Conservation (phyloP, 2,329 filamentous ascomycete genomes). For the Stagonosporopsis rhizophila region DNA sequence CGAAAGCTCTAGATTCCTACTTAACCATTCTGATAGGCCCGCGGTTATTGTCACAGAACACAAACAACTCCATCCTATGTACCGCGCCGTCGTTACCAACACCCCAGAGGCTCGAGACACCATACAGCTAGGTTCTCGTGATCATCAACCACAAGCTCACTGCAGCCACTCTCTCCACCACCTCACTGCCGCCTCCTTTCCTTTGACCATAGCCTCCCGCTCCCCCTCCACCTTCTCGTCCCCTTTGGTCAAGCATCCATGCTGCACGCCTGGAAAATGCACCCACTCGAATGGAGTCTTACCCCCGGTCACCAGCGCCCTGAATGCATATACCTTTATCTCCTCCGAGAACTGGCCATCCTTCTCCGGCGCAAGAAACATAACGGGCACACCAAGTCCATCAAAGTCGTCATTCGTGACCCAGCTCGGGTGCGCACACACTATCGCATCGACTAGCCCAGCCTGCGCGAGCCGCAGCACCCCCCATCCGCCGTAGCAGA, state of each 20-base stretch:
- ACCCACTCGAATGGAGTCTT: conserved; percentile 29
- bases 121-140: background rate
- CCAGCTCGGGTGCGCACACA: conserved; percentile 30
- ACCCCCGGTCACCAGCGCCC: conserved; percentile 26
- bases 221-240: conserved; percentile 24
- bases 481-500: conserved; percentile 54
- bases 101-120: no score
- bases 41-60: background rate
- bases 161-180: conserved; percentile 23
- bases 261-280: conserved; percentile 33
- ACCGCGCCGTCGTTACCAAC: no score
- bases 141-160: background rate
- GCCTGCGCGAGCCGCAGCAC: conserved; percentile 27
- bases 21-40: no score
- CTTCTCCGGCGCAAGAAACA: conserved; percentile 30
- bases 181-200: conserved; percentile 22
- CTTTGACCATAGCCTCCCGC: conserved; percentile 28
- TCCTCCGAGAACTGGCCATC: conserved; percentile 32
- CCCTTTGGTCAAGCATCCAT: conserved; percentile 33
- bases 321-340: conserved; percentile 32
- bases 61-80: no score
- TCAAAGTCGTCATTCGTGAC: conserved; percentile 30
- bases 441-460: conserved; percentile 30
- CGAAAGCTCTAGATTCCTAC: no score
- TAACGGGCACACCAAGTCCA: conserved; percentile 22